Evolutionary conservation across 2,329 filamentous ascomycete genomes (phyloP), one percentile per base, ranked within the genome.

Genomic region (Monilinia vaccinii-corymbosi): DNA sequence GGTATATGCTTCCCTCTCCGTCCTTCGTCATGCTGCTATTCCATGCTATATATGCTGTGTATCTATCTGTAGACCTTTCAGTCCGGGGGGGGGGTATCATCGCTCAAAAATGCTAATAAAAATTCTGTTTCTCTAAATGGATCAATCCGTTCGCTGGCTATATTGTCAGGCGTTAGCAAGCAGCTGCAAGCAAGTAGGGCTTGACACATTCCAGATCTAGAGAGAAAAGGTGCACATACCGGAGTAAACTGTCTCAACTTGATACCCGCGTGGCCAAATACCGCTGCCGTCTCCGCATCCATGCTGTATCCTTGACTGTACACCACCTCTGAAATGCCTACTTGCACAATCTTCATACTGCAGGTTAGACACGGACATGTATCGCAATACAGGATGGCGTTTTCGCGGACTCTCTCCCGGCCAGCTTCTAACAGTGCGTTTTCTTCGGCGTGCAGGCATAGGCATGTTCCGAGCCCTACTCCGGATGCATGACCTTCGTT

Each of bases 391-490:
- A 99, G 77, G 53, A 91, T 88, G 42, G 89, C 84, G 5, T 86
- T 89, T 59, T 90, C 87, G 23, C 90, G 80, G 66, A 99, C 91
- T 61, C 94, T 81, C 74, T 97, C 94, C 67, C 94, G 80, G 0
- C 94, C 94, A 23, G 94, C 94, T 77, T 99, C 94, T 11, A 99
- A 79, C 61, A 99, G 79, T 1, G 94, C 94, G 73, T 99, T 99
- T 76, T 99, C 94, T 77, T 99, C 94, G 0, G 94, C 94, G 73
- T 99, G 94, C n/a, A 99, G 83, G 73, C 94, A 99, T 53, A 97
- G 80, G 71, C 94, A 99, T 7, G 93, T 96, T 5, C 86, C 85
- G 23, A 99, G 80, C 0, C 83, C 85, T 49, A 86, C 80, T 28
- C 94, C 94, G 47, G 79, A 79, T 34, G 81, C 81, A 60, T 83